Base-by-base conservation (phyloP, 23 red algal genomes). In the Chondrus crispus region DNA sequence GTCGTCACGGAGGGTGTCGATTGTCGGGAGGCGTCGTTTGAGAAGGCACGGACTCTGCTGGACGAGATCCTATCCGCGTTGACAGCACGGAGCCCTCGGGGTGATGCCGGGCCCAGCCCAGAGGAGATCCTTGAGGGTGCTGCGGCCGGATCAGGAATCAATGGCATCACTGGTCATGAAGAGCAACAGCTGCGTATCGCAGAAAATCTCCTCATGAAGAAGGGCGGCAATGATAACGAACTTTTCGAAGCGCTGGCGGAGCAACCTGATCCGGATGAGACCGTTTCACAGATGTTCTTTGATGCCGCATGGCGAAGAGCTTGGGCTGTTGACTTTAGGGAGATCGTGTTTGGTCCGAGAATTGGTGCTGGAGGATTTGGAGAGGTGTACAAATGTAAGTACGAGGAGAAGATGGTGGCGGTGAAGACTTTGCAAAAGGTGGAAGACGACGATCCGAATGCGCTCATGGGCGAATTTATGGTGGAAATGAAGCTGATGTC, bases 401-500 rank as follows among this genome's bases (percentile, higher is more conserved):
- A 88, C 43, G 80, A 93, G 30, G 48, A 92, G 49, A 74, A 78
- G 35, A 92, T 99, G 84, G 97, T 99, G 22, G 97, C 97, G 2
- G 94, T 96, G n/a, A 99, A 99, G 80, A 92, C 93, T 9, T 79
- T 99, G 60, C 91, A 95, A 74, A 89, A 92, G 36, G 77, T 96
- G 50, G 94, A 99, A n/a, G 97, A 95, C 63, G 93, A 96, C 72
- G 89, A 99, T 52, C 86, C 85, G 22, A 77, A 90, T 50, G 86
- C 84, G 20, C 53, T 93, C 46, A 86, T 96, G 68, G 85, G 82
- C 37, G 94, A 95, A 30, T 99, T 99, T 49, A 95, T 92, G 88
- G 97, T 95, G 16, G 97, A 99, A 55, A 99, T 99, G 97, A 95
- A 95, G 57, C 92, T 99, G 8, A 99, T 99, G 97, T 93, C 88